phyloP scores from a whole-genome alignment of 306 rosid genomes.

The Prunus campanulata region DNA sequence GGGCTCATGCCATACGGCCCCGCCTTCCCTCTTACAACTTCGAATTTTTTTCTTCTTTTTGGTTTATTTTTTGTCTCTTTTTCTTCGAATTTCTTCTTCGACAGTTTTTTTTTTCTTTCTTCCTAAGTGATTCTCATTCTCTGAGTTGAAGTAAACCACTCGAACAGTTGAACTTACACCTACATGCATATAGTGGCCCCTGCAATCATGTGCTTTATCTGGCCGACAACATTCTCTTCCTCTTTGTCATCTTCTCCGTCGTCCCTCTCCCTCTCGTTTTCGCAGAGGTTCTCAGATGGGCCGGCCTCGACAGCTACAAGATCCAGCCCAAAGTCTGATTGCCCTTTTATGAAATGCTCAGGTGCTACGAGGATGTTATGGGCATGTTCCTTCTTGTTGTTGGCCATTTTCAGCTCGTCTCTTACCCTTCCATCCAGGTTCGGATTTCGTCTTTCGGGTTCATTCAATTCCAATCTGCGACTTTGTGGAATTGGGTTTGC shows the following conservation, averaged over 20 bases:
- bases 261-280: slow-evolving; percentile 61
- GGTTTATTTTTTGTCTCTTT: no score
- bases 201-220: no score
- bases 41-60: no score
- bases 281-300: slow-evolving; percentile 45
- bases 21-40: no score
- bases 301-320: slow-evolving; percentile 51
- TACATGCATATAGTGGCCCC: no score
- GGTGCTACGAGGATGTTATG: slow-evolving; percentile 74
- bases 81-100: no score
- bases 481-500: no score
- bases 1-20: no score
- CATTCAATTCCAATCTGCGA: not conserved
- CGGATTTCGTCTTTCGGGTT: not conserved
- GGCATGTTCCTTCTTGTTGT: slow-evolving; percentile 63
- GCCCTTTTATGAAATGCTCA: slow-evolving; percentile 46
- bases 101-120: no score
- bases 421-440: slow-evolving; percentile 70
- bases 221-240: slow-evolving; percentile 54
- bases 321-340: slow-evolving; percentile 62
- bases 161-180: no score
- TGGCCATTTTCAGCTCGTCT: slow-evolving; percentile 66
- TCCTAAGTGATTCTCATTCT: no score
- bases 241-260: slow-evolving; percentile 58
- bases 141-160: no score